Evolutionary conservation across 805 yeast genomes (phyloP).

Genomic region (Candida khao-thaluensis): DNA sequence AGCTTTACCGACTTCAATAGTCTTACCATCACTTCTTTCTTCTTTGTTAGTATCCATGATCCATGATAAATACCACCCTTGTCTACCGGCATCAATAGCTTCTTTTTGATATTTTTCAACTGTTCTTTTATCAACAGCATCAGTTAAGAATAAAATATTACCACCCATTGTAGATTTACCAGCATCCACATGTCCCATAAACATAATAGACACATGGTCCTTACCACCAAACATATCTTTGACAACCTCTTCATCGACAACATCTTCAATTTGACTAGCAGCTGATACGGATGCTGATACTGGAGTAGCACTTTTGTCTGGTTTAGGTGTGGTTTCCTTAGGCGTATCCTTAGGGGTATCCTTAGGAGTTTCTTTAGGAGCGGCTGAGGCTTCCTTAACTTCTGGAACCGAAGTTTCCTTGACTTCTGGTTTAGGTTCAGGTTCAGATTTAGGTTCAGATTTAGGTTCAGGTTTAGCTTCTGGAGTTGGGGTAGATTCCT

Average conservation of each 20-base stretch:
- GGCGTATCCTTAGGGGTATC: conserved; percentile 17
- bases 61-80: conserved; percentile 99
- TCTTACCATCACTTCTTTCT: conserved; percentile 98
- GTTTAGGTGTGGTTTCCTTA: conserved; percentile 22
- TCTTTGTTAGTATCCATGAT: conserved; percentile 99
- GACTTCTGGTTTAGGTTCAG: conserved; percentile 16
- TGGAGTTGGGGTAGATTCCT: conserved; percentile 4
- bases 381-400: conserved; percentile 14
- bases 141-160: conserved; percentile 86
- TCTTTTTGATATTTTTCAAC: conserved; percentile 97
- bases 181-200: conserved; percentile 99
- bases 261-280: conserved; percentile 65
- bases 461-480: conserved; percentile 28
- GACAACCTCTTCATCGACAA: conserved; percentile 81
- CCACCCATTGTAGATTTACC: conserved; percentile 99
- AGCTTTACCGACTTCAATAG: conserved; percentile 98
- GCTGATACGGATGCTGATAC: conserved; percentile 17
- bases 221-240: conserved; percentile 95
- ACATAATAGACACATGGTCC: conserved; percentile 93
- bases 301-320: conserved; percentile 8
- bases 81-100: conserved; percentile 99
- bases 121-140: conserved; percentile 97
- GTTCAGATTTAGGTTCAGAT: conserved; percentile 18
- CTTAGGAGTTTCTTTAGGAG: conserved; percentile 16
- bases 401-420: conserved; percentile 9